phyloP scores from a whole-genome alignment of 176 grass and related monocot genomes.

The Tillandsia leiboldiana region DNA sequence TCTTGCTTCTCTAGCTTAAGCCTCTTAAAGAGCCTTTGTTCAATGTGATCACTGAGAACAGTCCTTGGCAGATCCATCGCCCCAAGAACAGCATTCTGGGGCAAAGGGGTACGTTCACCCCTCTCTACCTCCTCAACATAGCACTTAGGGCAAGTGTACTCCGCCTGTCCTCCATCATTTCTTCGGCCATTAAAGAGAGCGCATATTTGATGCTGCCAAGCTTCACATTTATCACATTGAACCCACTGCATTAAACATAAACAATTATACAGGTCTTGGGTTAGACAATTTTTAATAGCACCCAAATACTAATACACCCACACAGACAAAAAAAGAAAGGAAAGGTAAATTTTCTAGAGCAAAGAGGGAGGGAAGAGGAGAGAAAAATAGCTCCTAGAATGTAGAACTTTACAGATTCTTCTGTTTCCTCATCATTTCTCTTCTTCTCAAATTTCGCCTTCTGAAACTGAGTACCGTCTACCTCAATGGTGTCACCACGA shows the following conservation, averaged over 20 bases:
- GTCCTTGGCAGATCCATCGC: conserved; percentile 69
- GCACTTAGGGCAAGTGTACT: conserved; percentile 85
- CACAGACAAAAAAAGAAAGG: too few species aligned
- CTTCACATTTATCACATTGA: conserved; percentile 75
- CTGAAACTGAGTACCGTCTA: conserved; percentile 16
- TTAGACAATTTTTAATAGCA: neutral
- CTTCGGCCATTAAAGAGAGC: conserved; percentile 81
- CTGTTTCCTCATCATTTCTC: conserved; percentile 71
- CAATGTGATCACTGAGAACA: conserved; percentile 77
- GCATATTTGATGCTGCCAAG: conserved; percentile 97
- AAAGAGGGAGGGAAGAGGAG: too few species aligned
- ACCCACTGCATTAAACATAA: conserved; percentile 68
- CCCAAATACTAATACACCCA: too few species aligned
- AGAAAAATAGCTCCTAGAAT: conserved; percentile 7
- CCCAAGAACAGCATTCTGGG: conserved; percentile 44
- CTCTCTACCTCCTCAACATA: conserved; percentile 57
- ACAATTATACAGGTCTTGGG: conserved; percentile 1
- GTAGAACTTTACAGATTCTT: conserved; percentile 74
- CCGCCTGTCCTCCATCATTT: conserved; percentile 38
- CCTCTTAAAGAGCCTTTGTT: conserved; percentile 55
- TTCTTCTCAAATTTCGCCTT: conserved; percentile 58
- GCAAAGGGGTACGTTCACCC: conserved; percentile 23
- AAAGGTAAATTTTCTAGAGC: too few species aligned
- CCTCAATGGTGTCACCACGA: conserved; percentile 41
- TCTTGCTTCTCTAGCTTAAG: conserved; percentile 55